These are phyloP conservation scores for Saccharomycopsis babjevae DNA, from an alignment of 805 yeast species.

Conservation along the genomic window DNA sequence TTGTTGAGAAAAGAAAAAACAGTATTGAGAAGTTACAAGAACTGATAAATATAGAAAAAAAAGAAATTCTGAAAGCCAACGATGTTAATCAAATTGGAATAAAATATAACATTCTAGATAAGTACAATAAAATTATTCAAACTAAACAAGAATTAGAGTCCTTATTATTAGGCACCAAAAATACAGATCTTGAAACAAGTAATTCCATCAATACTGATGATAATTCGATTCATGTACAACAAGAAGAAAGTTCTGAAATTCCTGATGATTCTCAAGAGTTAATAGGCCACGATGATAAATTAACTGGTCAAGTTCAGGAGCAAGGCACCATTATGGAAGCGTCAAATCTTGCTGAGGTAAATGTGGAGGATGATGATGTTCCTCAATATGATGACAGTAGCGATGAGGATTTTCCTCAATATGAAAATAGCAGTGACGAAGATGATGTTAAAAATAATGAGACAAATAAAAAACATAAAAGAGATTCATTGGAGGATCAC, in stretches of 20 bases:
- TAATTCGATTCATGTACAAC: neutral
- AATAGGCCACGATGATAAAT: neutral
- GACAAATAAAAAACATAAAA: neutral
- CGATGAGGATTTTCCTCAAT: conserved; percentile 21
- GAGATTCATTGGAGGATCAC: neutral
- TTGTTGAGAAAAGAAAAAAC: neutral
- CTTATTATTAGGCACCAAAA: conserved; percentile 8
- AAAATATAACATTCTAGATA: conserved; percentile 21
- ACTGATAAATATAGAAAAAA: conserved; percentile 2
- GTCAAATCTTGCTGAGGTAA: conserved; percentile 1
- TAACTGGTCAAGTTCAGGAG: too few relatives aligned
- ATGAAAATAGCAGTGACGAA: conserved; percentile 16
- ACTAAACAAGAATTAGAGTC: conserved; percentile 25
- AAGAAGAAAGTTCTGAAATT: conserved; percentile 1
- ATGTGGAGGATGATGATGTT: conserved; percentile 10
- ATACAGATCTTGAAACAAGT: neutral
- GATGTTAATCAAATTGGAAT: conserved; percentile 12
- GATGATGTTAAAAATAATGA: neutral
- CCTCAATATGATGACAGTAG: conserved; percentile 18
- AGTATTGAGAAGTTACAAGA: conserved; percentile 8
- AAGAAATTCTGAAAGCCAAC: neutral
- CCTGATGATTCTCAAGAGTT: conserved; percentile 15
- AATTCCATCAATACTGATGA: neutral
- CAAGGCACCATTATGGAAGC: neutral
- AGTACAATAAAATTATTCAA: conserved; percentile 23